Percentiles rank a stretch among this genome's conserved stretches.
Evolutionary conservation across 2,329 filamentous ascomycete genomes (phyloP).

Genomic region (Aspergillus sp.): DNA sequence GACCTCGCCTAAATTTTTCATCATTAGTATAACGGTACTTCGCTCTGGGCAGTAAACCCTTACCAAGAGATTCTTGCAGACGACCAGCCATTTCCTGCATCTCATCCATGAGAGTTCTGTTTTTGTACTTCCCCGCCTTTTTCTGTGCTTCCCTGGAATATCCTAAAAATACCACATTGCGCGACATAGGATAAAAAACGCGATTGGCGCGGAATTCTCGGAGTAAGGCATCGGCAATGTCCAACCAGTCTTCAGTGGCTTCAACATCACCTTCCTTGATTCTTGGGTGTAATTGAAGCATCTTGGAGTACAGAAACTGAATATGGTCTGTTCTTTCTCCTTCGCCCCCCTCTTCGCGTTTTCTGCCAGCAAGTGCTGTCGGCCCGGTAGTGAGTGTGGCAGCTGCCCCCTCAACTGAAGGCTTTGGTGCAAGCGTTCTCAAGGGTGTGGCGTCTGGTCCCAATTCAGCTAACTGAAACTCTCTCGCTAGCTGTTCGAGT

Average conservation of each 20-base stretch:
- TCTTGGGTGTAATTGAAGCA: constrained; percentile 44
- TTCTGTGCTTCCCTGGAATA: constrained; percentile 39
- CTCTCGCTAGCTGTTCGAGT: constrained; percentile 36
- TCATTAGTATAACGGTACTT: constrained; percentile 9
- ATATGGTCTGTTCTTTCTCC: constrained; percentile 37
- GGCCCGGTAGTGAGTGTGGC: constrained; percentile 12
- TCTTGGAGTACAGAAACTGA: constrained; percentile 40
- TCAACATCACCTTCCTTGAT: constrained; percentile 47
- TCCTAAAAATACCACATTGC: constrained; percentile 47
- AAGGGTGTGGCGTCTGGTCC: constrained; percentile 8
- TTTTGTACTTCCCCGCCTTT: constrained; percentile 31
- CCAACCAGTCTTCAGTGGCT: constrained; percentile 53
- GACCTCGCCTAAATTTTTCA: constrained; percentile 11
- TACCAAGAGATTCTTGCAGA: constrained; percentile 39
- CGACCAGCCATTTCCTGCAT: constrained; percentile 41
- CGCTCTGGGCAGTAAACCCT: not conserved
- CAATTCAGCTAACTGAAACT: constrained; percentile 27
- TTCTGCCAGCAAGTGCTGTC: constrained; percentile 9
- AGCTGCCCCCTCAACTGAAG: constrained; percentile 5
- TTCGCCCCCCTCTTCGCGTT: constrained; percentile 24
- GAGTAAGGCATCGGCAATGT: constrained; percentile 54
- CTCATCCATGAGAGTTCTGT: constrained; percentile 35
- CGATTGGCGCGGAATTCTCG: constrained; percentile 58
- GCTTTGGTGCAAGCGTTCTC: constrained; percentile 13
- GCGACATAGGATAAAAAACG: constrained; percentile 54